Percentiles rank a stretch among this genome's conserved stretches.
These are phyloP conservation scores for Irpex sp. DNA, from an alignment of 1,284 basidiomycete species.

Conservation along the genomic window DNA sequence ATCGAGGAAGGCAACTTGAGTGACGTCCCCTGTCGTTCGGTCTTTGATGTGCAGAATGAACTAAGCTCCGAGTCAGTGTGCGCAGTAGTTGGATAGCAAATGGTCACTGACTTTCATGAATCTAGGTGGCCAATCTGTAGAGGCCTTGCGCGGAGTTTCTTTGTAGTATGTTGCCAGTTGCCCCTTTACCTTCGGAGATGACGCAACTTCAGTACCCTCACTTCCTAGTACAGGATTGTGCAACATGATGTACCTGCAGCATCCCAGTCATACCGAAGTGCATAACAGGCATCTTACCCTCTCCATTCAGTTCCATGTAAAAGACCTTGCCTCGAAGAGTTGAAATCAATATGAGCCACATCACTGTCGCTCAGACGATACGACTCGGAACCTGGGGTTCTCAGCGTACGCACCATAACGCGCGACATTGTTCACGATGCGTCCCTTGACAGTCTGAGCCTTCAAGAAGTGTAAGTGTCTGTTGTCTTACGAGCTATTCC, in stretches of 20 bases:
- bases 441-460: constrained; percentile 57
- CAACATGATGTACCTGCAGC: constrained; percentile 50
- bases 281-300: constrained; percentile 63
- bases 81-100: not conserved
- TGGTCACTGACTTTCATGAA: constrained; percentile 57
- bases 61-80: constrained; percentile 31
- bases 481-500: not conserved
- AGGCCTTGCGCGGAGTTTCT: constrained; percentile 45
- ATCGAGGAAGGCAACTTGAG: constrained; percentile 63
- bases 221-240: not conserved
- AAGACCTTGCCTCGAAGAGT: constrained; percentile 65
- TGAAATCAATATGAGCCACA: not conserved
- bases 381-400: too few species aligned
- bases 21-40: constrained; percentile 24
- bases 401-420: constrained; percentile 52
- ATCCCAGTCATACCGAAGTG: constrained; percentile 87
- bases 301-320: constrained; percentile 65
- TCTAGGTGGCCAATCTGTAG: constrained; percentile 72
- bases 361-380: too few species aligned
- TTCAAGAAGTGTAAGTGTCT: constrained; percentile 24
- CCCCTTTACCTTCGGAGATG: constrained; percentile 52
- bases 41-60: constrained; percentile 57
- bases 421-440: constrained; percentile 56
- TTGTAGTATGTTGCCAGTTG: constrained; percentile 62
- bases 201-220: not conserved